Evolutionary conservation across 192 early-diverging fungal species (phyloP), one percentile per base, ranked within the genome.

Genomic region (Polychytrium aggregatum): DNA sequence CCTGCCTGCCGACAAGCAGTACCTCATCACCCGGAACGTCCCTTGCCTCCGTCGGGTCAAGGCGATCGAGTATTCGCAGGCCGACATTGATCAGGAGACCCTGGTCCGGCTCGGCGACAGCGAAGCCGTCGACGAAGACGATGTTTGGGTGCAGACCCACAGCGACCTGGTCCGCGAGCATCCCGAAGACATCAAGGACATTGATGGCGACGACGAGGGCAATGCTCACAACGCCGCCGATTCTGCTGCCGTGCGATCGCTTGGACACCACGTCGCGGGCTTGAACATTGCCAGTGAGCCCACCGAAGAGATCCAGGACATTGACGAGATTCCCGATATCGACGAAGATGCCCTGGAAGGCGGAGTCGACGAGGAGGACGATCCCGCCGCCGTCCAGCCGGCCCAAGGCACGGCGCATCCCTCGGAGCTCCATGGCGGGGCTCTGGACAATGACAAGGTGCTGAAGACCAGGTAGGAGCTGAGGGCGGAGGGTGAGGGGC

Each of bases 1-100:
- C 52, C 56, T 74, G 14, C 67, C 67, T 5, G 65, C 69, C 18
- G 86, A 93, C 63, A 90, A 92, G 70, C 90, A 93, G 60, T 98
- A 90, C 58, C 69, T 99, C 57, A 84, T 94, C 28, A 99, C 93
- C 27, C 73, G 86, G 53, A 94, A 92, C 62, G 87, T 98, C 3
- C 93, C 93, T 1, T 98, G 89, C 59, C 63, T 92, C 54, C 77
- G 81, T 25, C 77, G 93, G n/a, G 82, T 86, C 18, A 77, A 72
- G 50, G 80, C 85, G 37, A 81, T 90, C 75, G 83, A 88, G 52
- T 77, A 87, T 40, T 30, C 36, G 61, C 68, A 34, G 18, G 63
- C 55, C n/a, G 55, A 48, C 10, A 14, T 34, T 14, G 45, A 46
- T 4, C n/a, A 6, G 45, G 30, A 36, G 34, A 18, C 4, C 17